Conservation (phyloP, 306 rosid genomes). For the Glycine soja region DNA sequence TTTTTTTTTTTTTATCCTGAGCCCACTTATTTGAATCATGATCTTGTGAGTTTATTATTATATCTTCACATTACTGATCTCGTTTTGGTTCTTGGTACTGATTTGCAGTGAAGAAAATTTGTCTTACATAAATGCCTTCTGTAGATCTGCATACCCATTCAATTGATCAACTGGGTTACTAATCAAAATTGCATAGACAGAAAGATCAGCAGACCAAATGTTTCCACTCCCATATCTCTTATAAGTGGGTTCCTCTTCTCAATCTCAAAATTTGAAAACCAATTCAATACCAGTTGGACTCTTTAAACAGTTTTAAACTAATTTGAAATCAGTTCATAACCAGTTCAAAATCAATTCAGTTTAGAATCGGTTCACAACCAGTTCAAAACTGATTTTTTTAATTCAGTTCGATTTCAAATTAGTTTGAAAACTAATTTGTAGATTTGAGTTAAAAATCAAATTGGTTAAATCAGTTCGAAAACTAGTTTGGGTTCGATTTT, state of each 20-base stretch:
- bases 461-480: too few species aligned
- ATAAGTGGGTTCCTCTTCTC: conserved; percentile 60
- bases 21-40: conserved; percentile 15
- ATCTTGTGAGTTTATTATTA: conserved; percentile 22
- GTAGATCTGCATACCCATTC: conserved; percentile 69
- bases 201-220: conserved; percentile 61
- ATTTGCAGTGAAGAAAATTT: conserved; percentile 78
- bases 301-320: too few species aligned
- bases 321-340: too few species aligned
- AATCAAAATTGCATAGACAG: conserved; percentile 55
- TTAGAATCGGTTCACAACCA: too few species aligned
- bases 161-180: conserved; percentile 70
- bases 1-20: neutral
- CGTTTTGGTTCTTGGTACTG: conserved; percentile 41
- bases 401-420: too few species aligned
- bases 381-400: too few species aligned
- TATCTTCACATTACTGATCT: conserved; percentile 39
- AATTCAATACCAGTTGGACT: too few species aligned
- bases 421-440: too few species aligned
- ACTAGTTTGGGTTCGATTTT: too few species aligned
- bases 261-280: too few species aligned
- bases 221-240: conserved; percentile 72
- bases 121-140: conserved; percentile 66
- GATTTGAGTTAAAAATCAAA: too few species aligned
- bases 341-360: too few species aligned